phyloP scores from a whole-genome alignment of 2,329 filamentous ascomycete genomes.

The Cyphellophora europaea region DNA sequence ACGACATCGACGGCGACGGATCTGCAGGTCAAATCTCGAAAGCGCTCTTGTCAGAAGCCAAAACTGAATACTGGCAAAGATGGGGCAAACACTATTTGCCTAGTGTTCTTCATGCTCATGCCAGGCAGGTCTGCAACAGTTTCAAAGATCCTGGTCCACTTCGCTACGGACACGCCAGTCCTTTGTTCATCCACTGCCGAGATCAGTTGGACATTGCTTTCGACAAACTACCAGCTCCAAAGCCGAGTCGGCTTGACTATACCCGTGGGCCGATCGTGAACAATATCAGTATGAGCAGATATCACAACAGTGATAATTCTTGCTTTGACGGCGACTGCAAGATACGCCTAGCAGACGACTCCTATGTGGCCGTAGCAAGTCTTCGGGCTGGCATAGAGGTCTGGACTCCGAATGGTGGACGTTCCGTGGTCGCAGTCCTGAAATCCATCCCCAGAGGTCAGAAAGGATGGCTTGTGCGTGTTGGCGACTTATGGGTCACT shows the following conservation, averaged over 20 bases:
- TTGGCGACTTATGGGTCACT: slow-evolving; percentile 44
- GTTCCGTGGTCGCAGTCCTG: slow-evolving; percentile 43
- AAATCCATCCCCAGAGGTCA: slow-evolving; percentile 20
- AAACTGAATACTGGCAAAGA: slow-evolving; percentile 28
- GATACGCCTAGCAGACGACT: slow-evolving; percentile 37
- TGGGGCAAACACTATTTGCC: slow-evolving; percentile 54
- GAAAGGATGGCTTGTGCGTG: slow-evolving; percentile 30
- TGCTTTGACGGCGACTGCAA: slow-evolving; percentile 46
- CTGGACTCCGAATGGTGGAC: slow-evolving; percentile 40
- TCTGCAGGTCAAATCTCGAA: slow-evolving; percentile 22
- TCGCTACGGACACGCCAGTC: slow-evolving; percentile 42
- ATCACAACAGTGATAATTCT: slow-evolving; percentile 32
- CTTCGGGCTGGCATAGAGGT: slow-evolving; percentile 41
- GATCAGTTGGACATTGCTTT: slow-evolving; percentile 38
- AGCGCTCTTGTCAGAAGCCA: too few relatives aligned
- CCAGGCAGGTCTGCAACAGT: slow-evolving; percentile 49
- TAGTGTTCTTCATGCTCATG: slow-evolving; percentile 47
- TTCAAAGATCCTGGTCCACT: slow-evolving; percentile 54
- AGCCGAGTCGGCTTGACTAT: slow-evolving; percentile 12
- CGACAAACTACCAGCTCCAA: slow-evolving; percentile 23
- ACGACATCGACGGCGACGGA: slow-evolving; percentile 37
- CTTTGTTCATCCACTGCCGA: slow-evolving; percentile 43
- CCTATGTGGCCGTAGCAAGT: slow-evolving; percentile 29
- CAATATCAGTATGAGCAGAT: slow-evolving; percentile 31
- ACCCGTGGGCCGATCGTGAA: slow-evolving; percentile 9